phyloP scores from a whole-genome alignment of 306 rosid genomes.

The Nissolia schottii region DNA sequence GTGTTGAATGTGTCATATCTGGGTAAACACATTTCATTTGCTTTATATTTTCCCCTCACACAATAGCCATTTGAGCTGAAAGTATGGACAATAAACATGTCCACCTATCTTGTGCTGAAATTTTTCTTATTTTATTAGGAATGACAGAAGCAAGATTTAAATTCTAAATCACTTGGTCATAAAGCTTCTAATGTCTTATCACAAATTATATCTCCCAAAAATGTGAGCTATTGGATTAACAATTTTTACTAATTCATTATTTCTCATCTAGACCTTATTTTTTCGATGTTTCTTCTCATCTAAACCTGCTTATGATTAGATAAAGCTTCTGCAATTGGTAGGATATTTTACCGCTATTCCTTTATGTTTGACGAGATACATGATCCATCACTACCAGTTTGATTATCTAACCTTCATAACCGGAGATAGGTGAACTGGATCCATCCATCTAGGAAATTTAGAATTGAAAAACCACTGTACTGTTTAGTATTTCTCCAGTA shows the following conservation, averaged over 20 bases:
- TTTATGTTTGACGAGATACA: not conserved
- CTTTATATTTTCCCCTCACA: not conserved
- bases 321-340: not conserved
- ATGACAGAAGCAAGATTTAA: not conserved
- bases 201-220: too few relatives aligned
- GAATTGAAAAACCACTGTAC: not conserved
- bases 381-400: not conserved
- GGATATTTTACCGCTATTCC: not conserved
- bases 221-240: too few relatives aligned
- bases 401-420: not conserved
- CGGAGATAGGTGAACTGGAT: not conserved
- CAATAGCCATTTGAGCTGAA: not conserved
- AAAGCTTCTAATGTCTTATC: not conserved
- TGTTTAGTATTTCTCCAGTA: not conserved
- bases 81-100: not conserved
- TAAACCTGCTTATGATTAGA: not conserved
- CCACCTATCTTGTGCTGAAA: not conserved
- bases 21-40: not conserved
- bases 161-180: not conserved
- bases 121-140: not conserved
- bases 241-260: not conserved
- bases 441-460: not conserved
- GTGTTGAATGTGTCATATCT: too few relatives aligned
- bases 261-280: not conserved
- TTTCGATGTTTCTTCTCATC: too few relatives aligned